Evolutionary conservation across 2,329 filamentous ascomycete genomes (phyloP), one percentile per base, ranked within the genome.

Genomic region (Metarhizium robertsii): DNA sequence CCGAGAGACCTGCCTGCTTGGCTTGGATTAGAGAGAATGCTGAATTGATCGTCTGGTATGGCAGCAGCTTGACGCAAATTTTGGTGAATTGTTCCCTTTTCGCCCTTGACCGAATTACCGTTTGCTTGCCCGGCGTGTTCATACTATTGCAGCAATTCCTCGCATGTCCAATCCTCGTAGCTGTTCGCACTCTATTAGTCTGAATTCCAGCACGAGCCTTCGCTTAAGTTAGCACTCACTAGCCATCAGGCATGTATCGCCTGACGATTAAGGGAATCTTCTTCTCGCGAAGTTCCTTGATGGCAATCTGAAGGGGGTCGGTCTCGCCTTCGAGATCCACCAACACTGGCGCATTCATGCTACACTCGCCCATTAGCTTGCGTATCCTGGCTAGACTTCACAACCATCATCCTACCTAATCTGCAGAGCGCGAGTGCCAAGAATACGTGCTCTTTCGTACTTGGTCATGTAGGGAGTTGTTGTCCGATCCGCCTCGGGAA

Each of bases 401-500:
- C n/a, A n/a, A 5, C 4, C n/a, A 53, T 36, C 14, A 79, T 54
- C 83, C 53, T 73, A 95, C 90, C 90, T 96, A 68, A 99, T 97
- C 74, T 99, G 94, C 68, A 97, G 73, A 45, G 94, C 94, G 62
- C 94, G 81, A 45, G 94, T 97, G 50, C 94, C 94, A 61, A 99
- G 75, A 57, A 99, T 92, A 67, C 94, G 85, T 60, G 94, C 94
- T 64, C 86, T 84, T 79, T 99, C 94, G 74, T 99, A 99, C 77
- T 99, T 99, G 62, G 94, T 99, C 92, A 99, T 95, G 75, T 96
- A 99, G 2, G 92, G 94, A 32, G 94, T 99, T 8, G 94, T 99
- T 29, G 84, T 88, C 65, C 94, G 85, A 73, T 95, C 83, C 62
- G 92, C 88, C 62, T 90, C 88, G 55, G 91, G 82, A 52, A 99